Evolutionary conservation across 2,329 filamentous ascomycete genomes (phyloP).

Genomic region (Scytalidium lignicola): DNA sequence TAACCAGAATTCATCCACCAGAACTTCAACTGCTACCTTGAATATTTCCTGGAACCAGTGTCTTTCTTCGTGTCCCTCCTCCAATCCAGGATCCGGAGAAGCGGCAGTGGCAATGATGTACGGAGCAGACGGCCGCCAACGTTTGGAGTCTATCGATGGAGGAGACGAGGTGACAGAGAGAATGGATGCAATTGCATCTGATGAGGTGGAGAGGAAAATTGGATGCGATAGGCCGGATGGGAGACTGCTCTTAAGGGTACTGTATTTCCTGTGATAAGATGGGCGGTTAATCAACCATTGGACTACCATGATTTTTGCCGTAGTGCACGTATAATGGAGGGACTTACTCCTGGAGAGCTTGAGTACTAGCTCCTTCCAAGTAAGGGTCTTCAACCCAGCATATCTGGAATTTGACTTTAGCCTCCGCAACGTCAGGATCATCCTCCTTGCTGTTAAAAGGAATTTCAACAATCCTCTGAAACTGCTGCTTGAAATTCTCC

Average conservation of each 20-base stretch:
- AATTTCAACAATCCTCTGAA: constrained; percentile 5
- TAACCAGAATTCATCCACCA: constrained; percentile 13
- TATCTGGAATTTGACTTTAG: constrained; percentile 9
- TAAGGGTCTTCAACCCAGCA: constrained; percentile 11
- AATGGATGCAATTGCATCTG: constrained; percentile 10
- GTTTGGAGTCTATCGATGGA: constrained; percentile 1
- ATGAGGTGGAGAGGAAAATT: constrained; percentile 16
- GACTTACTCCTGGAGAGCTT: constrained; percentile 1
- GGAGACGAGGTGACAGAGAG: constrained; percentile 1
- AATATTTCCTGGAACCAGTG: constrained; percentile 17
- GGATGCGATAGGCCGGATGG: constrained; percentile 1
- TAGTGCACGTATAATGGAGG: too few species aligned
- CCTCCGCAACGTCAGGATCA: constrained; percentile 6
- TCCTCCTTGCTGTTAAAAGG: constrained; percentile 8
- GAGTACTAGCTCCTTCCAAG: constrained; percentile 1
- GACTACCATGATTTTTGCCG: too few species aligned
- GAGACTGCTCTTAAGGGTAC: neutral
- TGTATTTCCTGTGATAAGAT: constrained; percentile 2
- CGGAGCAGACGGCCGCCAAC: constrained; percentile 10
- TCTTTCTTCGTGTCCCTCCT: constrained; percentile 8
- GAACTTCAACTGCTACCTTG: constrained; percentile 15
- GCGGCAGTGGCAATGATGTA: constrained; percentile 12
- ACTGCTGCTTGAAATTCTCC: constrained; percentile 6
- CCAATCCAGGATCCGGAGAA: constrained; percentile 2
- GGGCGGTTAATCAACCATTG: neutral